Evolutionary conservation across 2,329 filamentous ascomycete species (phyloP), one percentile per base, ranked within the genome.

Genomic region (Aspergillus flavus): DNA sequence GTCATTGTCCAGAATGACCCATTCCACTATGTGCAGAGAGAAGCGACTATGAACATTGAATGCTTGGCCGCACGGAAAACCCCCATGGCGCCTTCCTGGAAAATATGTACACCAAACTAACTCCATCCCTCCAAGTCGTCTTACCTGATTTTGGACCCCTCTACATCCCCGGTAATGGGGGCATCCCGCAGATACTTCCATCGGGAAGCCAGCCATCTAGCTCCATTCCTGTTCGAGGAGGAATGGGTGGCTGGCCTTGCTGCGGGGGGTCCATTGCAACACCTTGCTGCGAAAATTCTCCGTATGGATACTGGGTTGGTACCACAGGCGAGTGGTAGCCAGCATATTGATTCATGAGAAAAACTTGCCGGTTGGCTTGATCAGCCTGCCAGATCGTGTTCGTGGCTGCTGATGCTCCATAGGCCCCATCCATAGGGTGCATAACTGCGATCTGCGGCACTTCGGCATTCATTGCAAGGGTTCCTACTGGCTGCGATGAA

Each of bases 161-260:
- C 36, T 66, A 75, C 57, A 74, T 69, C 21, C 71, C 72, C 48
- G 72, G 73, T 63, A 75, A 63, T 45, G 66, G 68, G 16, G 70
- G 70, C 66, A 72, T 65, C 14, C 71, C 72, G 59, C 68, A 73
- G 23, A 75, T 67, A 61, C 69, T 73, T 21, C 72, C 71, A 53
- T 73, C 71, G 6, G 73, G 70, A 57, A 74, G 62, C 73, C 73
- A 75, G 1, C 72, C 72, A 57, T 75, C 73, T 32, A 74, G 43
- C 55, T 75, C 73, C 70, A 75, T 72, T 23, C 71, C 68, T 28
- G 66, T 65, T n/a, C 65, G 66, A 14, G 64, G 61, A 16, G 64
- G 57, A 36, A 66, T 61, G 9, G 62, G 61, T 19, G 26, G 23
- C 14, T 63, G 58, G 19, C 57, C 54, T 52, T 59, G 65, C 48